These are phyloP conservation scores for Luvunga scandens DNA, from an alignment of 345 rosid genomes.

Conservation along the genomic window DNA sequence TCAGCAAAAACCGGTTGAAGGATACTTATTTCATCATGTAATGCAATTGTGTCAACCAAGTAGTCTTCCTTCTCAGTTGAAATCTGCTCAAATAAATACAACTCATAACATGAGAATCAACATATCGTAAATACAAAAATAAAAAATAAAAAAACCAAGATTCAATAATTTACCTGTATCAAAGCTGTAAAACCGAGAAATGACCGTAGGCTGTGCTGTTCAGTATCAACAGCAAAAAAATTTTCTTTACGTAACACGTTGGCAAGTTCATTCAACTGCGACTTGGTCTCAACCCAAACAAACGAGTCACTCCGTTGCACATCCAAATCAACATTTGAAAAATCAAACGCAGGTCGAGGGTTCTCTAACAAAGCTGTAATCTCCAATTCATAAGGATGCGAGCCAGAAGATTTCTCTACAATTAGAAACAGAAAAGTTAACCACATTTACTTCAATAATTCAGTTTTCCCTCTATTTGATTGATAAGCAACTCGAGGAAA, in stretches of 20 bases:
- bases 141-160: neutral
- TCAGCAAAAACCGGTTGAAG: slow-evolving; percentile 72
- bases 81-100: slow-evolving; percentile 38
- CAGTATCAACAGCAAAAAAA: slow-evolving; percentile 81
- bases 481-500: neutral
- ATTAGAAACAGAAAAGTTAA: slow-evolving; percentile 15
- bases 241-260: slow-evolving; percentile 44
- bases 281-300: slow-evolving; percentile 71
- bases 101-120: neutral
- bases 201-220: slow-evolving; percentile 83
- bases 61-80: slow-evolving; percentile 63
- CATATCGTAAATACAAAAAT: neutral
- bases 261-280: slow-evolving; percentile 63
- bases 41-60: slow-evolving; percentile 73
- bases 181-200: slow-evolving; percentile 88
- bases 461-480: neutral
- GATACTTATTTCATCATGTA: slow-evolving; percentile 73
- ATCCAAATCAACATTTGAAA: slow-evolving; percentile 26
- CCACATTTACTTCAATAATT: neutral
- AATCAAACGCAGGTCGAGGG: slow-evolving; percentile 35
- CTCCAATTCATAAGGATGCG: slow-evolving; percentile 70
- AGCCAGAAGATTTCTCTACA: slow-evolving; percentile 42
- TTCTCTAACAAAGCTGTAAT: slow-evolving; percentile 53
- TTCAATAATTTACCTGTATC: slow-evolving; percentile 50
- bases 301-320: slow-evolving; percentile 42